Conservation (phyloP, 345 rosid genomes). For the Rhodamnia argentea region DNA sequence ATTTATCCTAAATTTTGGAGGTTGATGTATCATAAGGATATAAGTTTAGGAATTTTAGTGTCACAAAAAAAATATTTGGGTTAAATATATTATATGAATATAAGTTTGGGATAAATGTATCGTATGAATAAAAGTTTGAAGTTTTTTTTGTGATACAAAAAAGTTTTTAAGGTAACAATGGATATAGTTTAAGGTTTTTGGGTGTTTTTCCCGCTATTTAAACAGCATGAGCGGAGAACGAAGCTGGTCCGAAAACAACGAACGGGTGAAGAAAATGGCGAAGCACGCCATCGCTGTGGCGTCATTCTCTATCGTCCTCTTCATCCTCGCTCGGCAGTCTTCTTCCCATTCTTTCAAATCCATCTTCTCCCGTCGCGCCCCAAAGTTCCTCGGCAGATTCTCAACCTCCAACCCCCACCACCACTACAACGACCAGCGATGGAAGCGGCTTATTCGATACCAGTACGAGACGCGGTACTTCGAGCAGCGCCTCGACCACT, state of each 20-base stretch:
- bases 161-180: too few relatives aligned
- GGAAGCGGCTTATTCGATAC: neutral
- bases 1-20: too few relatives aligned
- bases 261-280: conserved; percentile 18
- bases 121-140: too few relatives aligned
- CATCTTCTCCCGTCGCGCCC: conserved; percentile 2
- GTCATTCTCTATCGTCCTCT: conserved; percentile 2
- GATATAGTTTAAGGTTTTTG: too few relatives aligned
- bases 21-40: too few relatives aligned
- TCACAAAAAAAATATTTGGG: too few relatives aligned
- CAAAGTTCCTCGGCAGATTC: conserved; percentile 27
- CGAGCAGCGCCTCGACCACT: conserved; percentile 61
- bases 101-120: too few relatives aligned
- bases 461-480: conserved; percentile 49
- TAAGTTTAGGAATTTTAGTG: too few relatives aligned
- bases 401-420: neutral
- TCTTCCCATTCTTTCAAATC: conserved; percentile 8
- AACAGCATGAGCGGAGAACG: neutral
- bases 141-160: too few relatives aligned
- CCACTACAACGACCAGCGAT: neutral
- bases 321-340: conserved; percentile 3
- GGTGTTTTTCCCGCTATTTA: neutral
- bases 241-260: neutral
- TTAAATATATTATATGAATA: too few relatives aligned
- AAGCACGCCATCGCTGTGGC: neutral